Base-by-base conservation (phyloP, 2,329 filamentous ascomycete species). In the Fusarium liriodendri region DNA sequence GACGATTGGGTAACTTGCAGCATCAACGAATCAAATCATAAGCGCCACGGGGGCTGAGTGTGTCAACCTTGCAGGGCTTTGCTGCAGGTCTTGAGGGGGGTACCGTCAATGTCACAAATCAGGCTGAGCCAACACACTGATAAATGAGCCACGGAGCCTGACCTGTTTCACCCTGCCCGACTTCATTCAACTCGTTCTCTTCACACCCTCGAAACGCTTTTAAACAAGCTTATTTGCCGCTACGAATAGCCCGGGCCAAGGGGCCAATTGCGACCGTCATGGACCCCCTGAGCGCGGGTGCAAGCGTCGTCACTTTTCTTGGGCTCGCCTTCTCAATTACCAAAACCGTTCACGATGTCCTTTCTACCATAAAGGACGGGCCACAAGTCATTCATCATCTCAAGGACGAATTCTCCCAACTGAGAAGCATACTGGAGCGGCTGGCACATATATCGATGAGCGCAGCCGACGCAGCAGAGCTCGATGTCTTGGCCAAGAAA, bases 371-470 rank as follows among this genome's bases (percentile, higher is more conserved):
- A 6, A 54, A 69, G 20, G 67, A 69, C 10, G 67, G 67, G 1
- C 67, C 65, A 1, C 1, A 22, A 1, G 1, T n/a, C 6, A 45
- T 69, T 0, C 14, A 4, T 1, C 2, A 0, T 1, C 65, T 69
- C 0, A 29, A 1, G 0, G 2, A 6, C 0, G 67, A 69, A 0
- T 16, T 64, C 1, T 0, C 3, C 0, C 52, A 64, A 8, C 67
- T 69, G 0, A 0, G 29, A 27, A 18, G 11, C 1, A 0, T 69
- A 0, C 0, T 63, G 0, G 18, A 29, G 1, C 33, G 47, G 1
- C 4, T 69, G 0, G 2, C n/a, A 0, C 0, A 50, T 16, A 0
- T 57, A 0, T n/a, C 50, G 0, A 35, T 52, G 0, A 9, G 33
- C 6, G 20, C 14, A 2, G 0, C 0, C 2, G 66, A 69, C 5